These are phyloP conservation scores for Elsinoe perseae DNA, from an alignment of 2,329 filamentous ascomycete species.

Conservation along the genomic window DNA sequence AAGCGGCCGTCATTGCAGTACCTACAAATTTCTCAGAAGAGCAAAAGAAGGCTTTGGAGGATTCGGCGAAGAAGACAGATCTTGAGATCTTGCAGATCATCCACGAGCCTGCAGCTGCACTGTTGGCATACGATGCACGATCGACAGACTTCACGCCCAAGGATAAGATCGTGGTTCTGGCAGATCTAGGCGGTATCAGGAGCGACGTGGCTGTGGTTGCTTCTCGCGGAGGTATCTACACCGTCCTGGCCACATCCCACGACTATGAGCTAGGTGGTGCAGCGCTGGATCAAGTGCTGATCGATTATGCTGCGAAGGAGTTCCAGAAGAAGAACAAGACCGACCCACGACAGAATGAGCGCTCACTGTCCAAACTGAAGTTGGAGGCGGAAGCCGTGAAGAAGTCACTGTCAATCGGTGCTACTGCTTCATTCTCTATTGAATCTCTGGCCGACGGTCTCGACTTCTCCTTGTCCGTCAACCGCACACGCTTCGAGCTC, in stretches of 20 bases:
- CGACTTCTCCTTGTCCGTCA: conserved; percentile 87
- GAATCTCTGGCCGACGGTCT: conserved; percentile 83
- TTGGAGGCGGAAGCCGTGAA: conserved; percentile 85
- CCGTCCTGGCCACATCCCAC: conserved; percentile 82
- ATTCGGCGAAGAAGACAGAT: conserved; percentile 70
- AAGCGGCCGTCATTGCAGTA: conserved; percentile 87
- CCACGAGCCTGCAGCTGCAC: conserved; percentile 78
- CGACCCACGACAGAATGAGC: conserved; percentile 74
- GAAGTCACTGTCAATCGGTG: conserved; percentile 82
- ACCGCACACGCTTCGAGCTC: conserved; percentile 87
- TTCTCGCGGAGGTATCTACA: conserved; percentile 92
- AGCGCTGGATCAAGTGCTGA: conserved; percentile 79
- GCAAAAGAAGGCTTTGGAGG: conserved; percentile 72
- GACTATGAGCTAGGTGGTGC: conserved; percentile 89
- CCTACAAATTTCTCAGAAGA: conserved; percentile 87
- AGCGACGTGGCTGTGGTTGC: conserved; percentile 87
- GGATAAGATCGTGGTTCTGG: conserved; percentile 88
- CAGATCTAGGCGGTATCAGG: conserved; percentile 84
- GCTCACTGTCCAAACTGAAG: conserved; percentile 83
- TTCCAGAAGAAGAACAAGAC: conserved; percentile 94
- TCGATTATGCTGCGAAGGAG: conserved; percentile 97
- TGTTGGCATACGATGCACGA: conserved; percentile 85
- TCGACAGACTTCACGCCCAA: conserved; percentile 58
- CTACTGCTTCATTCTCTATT: conserved; percentile 83
- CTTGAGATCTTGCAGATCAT: conserved; percentile 91